Evolutionary conservation across 2,329 filamentous ascomycete genomes (phyloP).

Genomic region (Xylariales sp.): DNA sequence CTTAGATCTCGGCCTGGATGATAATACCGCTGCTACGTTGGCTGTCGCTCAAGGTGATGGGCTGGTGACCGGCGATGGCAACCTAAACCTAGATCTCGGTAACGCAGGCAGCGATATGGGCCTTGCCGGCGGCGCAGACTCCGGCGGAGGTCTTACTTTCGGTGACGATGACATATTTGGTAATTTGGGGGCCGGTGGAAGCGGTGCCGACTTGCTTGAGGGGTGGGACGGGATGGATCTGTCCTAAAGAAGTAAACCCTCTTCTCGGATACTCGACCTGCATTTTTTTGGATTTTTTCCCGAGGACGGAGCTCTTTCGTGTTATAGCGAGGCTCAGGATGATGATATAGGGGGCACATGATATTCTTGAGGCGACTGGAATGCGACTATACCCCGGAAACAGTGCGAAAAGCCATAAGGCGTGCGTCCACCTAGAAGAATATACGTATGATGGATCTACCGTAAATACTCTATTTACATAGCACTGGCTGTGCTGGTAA

Average conservation of each 20-base stretch:
- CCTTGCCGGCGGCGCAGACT: slow-evolving; percentile 50
- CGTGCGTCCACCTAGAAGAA: background rate
- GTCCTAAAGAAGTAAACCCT: slow-evolving; percentile 33
- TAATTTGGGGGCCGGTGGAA: slow-evolving; percentile 45
- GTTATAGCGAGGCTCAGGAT: background rate
- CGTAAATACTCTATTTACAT: background rate
- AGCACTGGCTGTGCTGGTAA: background rate
- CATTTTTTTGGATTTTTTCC: no score
- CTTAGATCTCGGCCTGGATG: slow-evolving; percentile 56
- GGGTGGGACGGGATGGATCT: slow-evolving; percentile 48
- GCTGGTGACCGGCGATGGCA: slow-evolving; percentile 53
- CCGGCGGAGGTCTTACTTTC: slow-evolving; percentile 54
- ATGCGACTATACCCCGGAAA: slow-evolving; percentile 9
- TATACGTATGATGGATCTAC: background rate
- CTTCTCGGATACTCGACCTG: background rate
- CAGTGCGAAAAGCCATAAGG: background rate
- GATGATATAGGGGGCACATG: background rate
- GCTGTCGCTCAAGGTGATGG: slow-evolving; percentile 56
- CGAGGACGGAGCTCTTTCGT: background rate
- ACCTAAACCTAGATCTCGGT: slow-evolving; percentile 54
- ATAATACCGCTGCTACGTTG: slow-evolving; percentile 53
- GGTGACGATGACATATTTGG: slow-evolving; percentile 60
- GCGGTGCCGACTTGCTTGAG: slow-evolving; percentile 45
- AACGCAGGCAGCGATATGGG: slow-evolving; percentile 48
- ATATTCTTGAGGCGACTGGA: background rate